phyloP scores from a whole-genome alignment of 192 early-diverging fungal species.

The Backusella australiensis region DNA sequence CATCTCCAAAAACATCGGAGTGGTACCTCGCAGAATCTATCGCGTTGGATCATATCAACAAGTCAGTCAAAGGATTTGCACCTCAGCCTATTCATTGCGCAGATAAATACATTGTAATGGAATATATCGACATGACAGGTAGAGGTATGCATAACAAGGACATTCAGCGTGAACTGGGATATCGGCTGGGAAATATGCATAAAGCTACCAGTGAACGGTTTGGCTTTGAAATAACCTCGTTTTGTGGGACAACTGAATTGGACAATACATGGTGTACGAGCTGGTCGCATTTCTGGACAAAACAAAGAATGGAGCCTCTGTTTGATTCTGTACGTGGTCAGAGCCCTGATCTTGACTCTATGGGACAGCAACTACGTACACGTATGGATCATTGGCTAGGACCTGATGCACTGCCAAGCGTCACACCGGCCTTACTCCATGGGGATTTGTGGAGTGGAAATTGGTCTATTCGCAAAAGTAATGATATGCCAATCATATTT shows the following conservation, averaged over 20 bases:
- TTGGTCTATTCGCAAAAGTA: neutral
- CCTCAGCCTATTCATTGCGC: neutral
- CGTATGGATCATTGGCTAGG: constrained; percentile 4
- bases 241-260: neutral
- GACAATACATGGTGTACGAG: neutral
- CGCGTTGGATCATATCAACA: neutral
- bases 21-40: neutral
- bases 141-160: neutral
- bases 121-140: neutral
- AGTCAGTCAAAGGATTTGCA: neutral
- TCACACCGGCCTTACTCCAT: neutral
- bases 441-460: constrained; percentile 9
- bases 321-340: neutral
- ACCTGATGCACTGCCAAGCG: neutral
- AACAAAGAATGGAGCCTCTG: neutral
- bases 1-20: neutral
- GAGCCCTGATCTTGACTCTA: neutral
- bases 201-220: neutral
- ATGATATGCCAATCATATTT: neutral
- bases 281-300: neutral
- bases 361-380: neutral
- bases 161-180: neutral
- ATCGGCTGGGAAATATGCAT: neutral
- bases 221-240: neutral
- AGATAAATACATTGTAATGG: neutral